These are phyloP conservation scores for Tolypocladium album DNA, from an alignment of 2,329 filamentous ascomycete species.

Conservation along the genomic window DNA sequence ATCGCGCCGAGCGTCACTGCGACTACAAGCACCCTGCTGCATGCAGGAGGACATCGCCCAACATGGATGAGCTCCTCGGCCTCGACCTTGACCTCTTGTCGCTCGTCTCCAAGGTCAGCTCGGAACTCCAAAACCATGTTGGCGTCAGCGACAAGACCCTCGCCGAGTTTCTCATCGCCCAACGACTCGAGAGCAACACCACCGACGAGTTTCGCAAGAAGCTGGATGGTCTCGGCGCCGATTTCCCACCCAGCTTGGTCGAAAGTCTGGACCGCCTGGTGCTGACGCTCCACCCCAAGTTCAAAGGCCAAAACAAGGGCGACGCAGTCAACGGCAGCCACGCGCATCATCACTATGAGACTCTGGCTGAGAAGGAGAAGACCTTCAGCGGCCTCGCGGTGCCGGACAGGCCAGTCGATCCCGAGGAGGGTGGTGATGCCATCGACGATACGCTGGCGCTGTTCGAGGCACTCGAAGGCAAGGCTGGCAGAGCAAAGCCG, in stretches of 20 bases:
- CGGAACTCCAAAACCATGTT: conserved; percentile 88
- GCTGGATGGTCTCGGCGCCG: conserved; percentile 67
- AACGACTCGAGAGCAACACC: conserved; percentile 65
- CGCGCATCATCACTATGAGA: conserved; percentile 27
- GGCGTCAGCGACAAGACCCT: conserved; percentile 89
- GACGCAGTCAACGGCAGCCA: conserved; percentile 26
- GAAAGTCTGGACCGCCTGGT: conserved; percentile 88
- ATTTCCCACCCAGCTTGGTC: conserved; percentile 74
- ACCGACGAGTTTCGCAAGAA: conserved; percentile 65
- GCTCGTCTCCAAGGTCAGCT: conserved; percentile 88
- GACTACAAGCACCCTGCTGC: conserved; percentile 5
- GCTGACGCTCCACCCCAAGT: conserved; percentile 80
- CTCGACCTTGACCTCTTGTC: conserved; percentile 86
- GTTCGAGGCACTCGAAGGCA: conserved; percentile 74
- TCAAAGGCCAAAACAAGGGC: conserved; percentile 49
- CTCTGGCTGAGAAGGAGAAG: conserved; percentile 62
- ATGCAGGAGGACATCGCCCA: conserved; percentile 12
- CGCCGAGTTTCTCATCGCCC: conserved; percentile 90
- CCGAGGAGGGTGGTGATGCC: conserved; percentile 41
- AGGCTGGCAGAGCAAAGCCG: conserved; percentile 38
- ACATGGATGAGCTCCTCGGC: conserved; percentile 83
- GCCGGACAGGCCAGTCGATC: conserved; percentile 56
- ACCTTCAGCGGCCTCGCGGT: conserved; percentile 87
- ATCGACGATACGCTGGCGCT: conserved; percentile 91
- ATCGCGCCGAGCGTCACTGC: background rate